phyloP scores from a whole-genome alignment of 2,329 filamentous ascomycete species.

The Phyllosticta citrichinensis region DNA sequence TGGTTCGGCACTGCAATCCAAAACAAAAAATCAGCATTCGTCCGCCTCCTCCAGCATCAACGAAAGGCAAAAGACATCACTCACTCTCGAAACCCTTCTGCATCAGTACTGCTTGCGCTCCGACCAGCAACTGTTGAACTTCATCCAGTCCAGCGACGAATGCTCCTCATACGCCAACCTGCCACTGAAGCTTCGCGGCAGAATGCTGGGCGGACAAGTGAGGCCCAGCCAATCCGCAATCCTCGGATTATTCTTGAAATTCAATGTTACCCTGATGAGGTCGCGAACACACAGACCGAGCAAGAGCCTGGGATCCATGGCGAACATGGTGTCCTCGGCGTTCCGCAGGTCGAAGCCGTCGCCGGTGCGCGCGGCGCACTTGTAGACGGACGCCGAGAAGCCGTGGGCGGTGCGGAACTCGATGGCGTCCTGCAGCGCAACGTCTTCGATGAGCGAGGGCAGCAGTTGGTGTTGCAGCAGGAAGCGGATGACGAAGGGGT shows the following conservation, averaged over 20 bases:
- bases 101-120: neutral
- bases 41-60: no score
- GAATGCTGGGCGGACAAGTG: neutral
- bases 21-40: no score
- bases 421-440: neutral
- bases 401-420: slow-evolving; percentile 5
- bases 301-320: neutral
- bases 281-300: neutral
- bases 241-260: neutral
- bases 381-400: neutral
- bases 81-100: neutral
- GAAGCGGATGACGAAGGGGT: neutral
- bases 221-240: neutral
- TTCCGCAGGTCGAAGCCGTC: neutral
- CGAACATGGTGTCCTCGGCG: neutral
- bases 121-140: neutral
- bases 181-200: neutral
- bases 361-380: neutral
- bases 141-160: neutral
- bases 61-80: neutral
- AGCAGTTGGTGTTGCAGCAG: neutral
- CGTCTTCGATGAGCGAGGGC: neutral
- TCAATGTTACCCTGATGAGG: neutral
- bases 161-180: neutral
- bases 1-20: no score